Conservation (phyloP, 805 yeast genomes). For the Komagataella pseudopastoris region DNA sequence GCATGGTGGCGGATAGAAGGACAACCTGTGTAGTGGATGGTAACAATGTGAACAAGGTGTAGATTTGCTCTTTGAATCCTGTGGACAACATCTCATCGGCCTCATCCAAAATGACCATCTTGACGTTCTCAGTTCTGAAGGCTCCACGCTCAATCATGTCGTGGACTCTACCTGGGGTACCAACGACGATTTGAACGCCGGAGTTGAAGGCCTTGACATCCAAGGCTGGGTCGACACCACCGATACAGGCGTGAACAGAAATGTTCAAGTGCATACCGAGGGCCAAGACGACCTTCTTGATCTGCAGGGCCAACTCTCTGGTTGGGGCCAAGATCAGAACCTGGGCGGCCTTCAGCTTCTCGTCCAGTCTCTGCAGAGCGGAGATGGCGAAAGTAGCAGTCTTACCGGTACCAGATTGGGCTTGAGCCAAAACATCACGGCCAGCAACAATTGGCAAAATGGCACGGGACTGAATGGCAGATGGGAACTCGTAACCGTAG, state of each 20-base stretch:
- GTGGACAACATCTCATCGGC: conserved; percentile 91
- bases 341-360: conserved; percentile 62
- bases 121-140: conserved; percentile 59
- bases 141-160: conserved; percentile 84
- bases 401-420: conserved; percentile 98
- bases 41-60: conserved; percentile 74
- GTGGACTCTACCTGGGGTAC: conserved; percentile 92
- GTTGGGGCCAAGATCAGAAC: conserved; percentile 91
- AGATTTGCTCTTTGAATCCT: conserved; percentile 93
- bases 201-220: conserved; percentile 61
- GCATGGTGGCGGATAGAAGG: conserved; percentile 88
- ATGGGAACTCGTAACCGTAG: conserved; percentile 92
- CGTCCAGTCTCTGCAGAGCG: conserved; percentile 76
- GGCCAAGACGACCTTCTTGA: conserved; percentile 75
- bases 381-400: conserved; percentile 97
- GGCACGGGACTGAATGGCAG: conserved; percentile 96
- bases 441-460: conserved; percentile 90
- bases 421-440: conserved; percentile 94
- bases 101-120: conserved; percentile 87
- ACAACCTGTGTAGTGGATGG: conserved; percentile 88
- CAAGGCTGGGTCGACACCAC: conserved; percentile 77
- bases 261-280: conserved; percentile 83
- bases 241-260: conserved; percentile 83
- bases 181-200: conserved; percentile 88
- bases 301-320: conserved; percentile 90